Base-by-base conservation (phyloP, 2,329 filamentous ascomycete species). In the Alternaria infectoria region DNA sequence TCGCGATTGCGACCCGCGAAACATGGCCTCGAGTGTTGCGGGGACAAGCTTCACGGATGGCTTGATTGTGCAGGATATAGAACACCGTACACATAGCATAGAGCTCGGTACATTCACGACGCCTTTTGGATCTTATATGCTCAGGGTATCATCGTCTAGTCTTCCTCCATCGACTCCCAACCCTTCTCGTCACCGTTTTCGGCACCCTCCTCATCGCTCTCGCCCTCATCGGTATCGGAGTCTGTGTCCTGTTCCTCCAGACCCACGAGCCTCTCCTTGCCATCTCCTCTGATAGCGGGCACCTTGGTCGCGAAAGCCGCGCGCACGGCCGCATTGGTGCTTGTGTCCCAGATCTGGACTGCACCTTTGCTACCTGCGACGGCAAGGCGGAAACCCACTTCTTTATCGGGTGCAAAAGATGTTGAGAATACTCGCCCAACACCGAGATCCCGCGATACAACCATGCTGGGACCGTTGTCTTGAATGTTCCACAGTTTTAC, bases 401-500 rank as follows among this genome's bases (percentile, higher is more conserved):
- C 93, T 32, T 89, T 81, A 77, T 99, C 96, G 1, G 96, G 95
- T 5, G 92, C 96, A 79, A 98, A 99, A 7, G 87, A 88, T 3
- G 94, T 91, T 11, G 93, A 93, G 81, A 99, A 99, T 40, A 99
- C 91, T 82, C 95, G 96, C 64, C 96, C 96, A 17, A 99, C 92
- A 58, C 96, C 96, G 49, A 98, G 84, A 79, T 98, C 95, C 70
- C 96, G 90, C 25, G 92, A 92, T 6, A 96, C 92, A 2, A 99
- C 93, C 88, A 99, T 92, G 64, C 89, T 92, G 1, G 96, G 96
- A 3, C 93, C 93, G 44, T 88, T 87, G 12, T 90, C 81, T 71
- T 91, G 87, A 61, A 97, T 89, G 81, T 97, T 97, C 96, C 96
- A 99, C 61, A 99, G 86, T 86, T 99, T 99, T 73, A 98, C 93